Conservation (phyloP, 768 basidiomycete genomes). For the Tricholoma sp. region DNA sequence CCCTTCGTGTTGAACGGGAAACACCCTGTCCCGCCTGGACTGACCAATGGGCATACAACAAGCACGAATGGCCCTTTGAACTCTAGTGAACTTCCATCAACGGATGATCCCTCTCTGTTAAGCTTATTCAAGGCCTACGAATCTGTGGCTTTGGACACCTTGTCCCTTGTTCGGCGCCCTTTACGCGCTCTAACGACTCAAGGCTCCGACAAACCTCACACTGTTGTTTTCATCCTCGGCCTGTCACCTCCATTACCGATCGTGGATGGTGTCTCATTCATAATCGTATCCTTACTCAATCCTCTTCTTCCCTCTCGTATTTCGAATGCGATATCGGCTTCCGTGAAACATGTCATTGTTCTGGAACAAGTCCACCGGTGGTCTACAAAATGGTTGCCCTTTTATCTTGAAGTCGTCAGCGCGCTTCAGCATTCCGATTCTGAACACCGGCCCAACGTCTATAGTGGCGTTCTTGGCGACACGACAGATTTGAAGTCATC, state of each 20-base stretch:
- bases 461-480: slow-evolving; percentile 60
- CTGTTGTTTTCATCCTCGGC: slow-evolving; percentile 71
- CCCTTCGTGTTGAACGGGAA: slow-evolving; percentile 54
- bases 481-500: slow-evolving; percentile 29
- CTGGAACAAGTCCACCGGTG: slow-evolving; percentile 76
- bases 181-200: slow-evolving; percentile 47
- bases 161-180: slow-evolving; percentile 56
- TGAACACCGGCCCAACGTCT: slow-evolving; percentile 47
- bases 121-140: slow-evolving; percentile 58
- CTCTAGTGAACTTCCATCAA: slow-evolving; percentile 1
- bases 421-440: slow-evolving; percentile 59
- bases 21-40: slow-evolving; percentile 30
- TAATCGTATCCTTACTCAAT: slow-evolving; percentile 60
- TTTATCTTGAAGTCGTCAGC: slow-evolving; percentile 77
- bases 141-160: slow-evolving; percentile 59
- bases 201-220: slow-evolving; percentile 55
- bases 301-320: slow-evolving; percentile 65
- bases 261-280: slow-evolving; percentile 56
- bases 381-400: slow-evolving; percentile 81
- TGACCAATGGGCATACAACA: slow-evolving; percentile 8
- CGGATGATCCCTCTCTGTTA: slow-evolving; percentile 21
- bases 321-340: slow-evolving; percentile 52
- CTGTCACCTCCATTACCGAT: slow-evolving; percentile 33
- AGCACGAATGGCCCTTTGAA: slow-evolving; percentile 5
- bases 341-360: slow-evolving; percentile 65